Percentiles rank a stretch among this genome's conserved stretches.
Evolutionary conservation across 495 filamentous ascomycete species (phyloP).

Genomic region (Penicillium paxilli): DNA sequence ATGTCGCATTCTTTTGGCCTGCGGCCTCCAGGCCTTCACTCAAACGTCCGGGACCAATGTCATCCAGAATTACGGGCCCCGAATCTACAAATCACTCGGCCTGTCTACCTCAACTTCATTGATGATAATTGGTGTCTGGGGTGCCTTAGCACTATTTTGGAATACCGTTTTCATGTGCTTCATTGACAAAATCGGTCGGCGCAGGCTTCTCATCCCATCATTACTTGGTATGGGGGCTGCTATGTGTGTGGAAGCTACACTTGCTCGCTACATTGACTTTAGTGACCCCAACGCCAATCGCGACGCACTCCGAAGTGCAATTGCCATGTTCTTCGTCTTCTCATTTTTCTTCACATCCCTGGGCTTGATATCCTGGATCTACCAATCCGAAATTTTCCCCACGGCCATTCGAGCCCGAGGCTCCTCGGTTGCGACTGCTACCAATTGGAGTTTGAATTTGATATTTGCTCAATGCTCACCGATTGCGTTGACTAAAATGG

Average conservation of each 20-base stretch:
- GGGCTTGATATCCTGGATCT: constrained; percentile 57
- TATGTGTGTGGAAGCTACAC: constrained; percentile 49
- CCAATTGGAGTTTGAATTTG: constrained; percentile 56
- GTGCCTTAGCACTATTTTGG: constrained; percentile 48
- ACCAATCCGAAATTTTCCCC: constrained; percentile 59
- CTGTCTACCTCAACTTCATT: constrained; percentile 46
- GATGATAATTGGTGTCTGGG: constrained; percentile 53
- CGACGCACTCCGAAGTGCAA: constrained; percentile 50
- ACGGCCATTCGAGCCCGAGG: constrained; percentile 54
- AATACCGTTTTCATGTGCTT: constrained; percentile 52
- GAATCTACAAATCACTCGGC: constrained; percentile 49
- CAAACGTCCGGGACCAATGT: constrained; percentile 55
- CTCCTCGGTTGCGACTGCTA: constrained; percentile 51
- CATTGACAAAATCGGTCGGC: constrained; percentile 52
- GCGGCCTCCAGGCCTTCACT: constrained; percentile 54
- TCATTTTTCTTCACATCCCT: constrained; percentile 55
- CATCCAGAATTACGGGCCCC: constrained; percentile 52
- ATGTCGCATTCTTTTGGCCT: constrained; percentile 50
- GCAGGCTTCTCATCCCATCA: constrained; percentile 53
- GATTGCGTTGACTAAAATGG: constrained; percentile 46
- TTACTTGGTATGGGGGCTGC: constrained; percentile 53
- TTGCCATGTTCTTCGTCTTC: constrained; percentile 60
- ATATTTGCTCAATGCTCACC: constrained; percentile 58
- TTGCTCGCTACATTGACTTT: constrained; percentile 34
- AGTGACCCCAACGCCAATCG: constrained; percentile 26